phyloP scores from a whole-genome alignment of 225 moss, liverwort and hornwort species.

The Lunularia cruciata region DNA sequence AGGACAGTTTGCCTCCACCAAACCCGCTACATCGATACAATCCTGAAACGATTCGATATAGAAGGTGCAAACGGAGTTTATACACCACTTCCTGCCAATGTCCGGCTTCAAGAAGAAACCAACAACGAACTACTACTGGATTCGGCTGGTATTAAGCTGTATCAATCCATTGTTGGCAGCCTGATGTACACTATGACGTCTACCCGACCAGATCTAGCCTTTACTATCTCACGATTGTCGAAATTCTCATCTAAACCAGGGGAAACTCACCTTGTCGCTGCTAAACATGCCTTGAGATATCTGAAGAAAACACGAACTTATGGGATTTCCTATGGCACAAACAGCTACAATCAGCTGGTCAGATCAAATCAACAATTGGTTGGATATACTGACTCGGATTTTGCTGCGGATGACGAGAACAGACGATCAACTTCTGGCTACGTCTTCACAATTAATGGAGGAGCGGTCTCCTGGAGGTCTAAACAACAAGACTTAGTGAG shows the following conservation, averaged over 20 bases:
- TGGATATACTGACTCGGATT: too few species aligned
- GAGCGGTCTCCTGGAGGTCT: too few species aligned
- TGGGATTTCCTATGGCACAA: too few species aligned
- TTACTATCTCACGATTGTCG: background rate
- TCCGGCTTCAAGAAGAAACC: background rate
- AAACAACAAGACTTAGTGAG: too few species aligned
- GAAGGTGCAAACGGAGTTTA: background rate
- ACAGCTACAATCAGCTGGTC: too few species aligned
- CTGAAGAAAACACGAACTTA: background rate
- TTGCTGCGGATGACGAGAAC: too few species aligned
- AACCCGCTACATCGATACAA: too few species aligned
- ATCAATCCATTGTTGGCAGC: background rate
- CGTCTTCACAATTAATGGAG: too few species aligned
- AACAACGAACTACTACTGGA: background rate
- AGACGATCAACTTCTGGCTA: too few species aligned
- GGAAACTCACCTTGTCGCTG: background rate
- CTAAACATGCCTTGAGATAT: background rate
- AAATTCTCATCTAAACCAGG: background rate
- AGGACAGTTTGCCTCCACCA: background rate
- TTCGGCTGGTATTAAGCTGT: background rate
- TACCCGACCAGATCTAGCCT: background rate
- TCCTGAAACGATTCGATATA: background rate
- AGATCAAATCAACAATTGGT: too few species aligned
- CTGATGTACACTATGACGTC: background rate
- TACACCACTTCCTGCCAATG: too few species aligned